A percentile compares a stretch with the other conserved stretches of the same genome.
These are phyloP conservation scores for Candida gigantensis DNA, from an alignment of 1,139 yeast species.

Conservation along the genomic window DNA sequence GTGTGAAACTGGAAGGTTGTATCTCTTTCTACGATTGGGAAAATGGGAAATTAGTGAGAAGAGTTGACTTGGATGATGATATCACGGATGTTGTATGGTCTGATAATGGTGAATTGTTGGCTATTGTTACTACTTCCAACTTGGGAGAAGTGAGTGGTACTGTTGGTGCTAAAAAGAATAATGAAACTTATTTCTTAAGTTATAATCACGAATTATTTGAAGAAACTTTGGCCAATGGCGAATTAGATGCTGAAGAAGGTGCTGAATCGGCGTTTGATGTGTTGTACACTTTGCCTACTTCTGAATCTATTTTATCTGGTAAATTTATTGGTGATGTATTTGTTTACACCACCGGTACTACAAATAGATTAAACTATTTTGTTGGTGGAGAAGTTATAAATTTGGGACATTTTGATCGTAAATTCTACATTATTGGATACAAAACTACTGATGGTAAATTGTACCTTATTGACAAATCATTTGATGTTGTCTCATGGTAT, in stretches of 20 bases:
- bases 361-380: constrained; percentile 87
- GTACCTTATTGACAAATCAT: constrained; percentile 87
- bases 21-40: constrained; percentile 95
- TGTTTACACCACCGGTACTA: constrained; percentile 75
- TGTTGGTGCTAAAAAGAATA: constrained; percentile 34
- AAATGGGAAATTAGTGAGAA: constrained; percentile 75
- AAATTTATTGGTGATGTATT: constrained; percentile 98
- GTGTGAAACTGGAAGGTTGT: constrained; percentile 79
- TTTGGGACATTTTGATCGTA: constrained; percentile 89
- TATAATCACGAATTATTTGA: constrained; percentile 69
- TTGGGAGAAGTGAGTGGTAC: constrained; percentile 22
- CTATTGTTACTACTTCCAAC: constrained; percentile 61
- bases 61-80: constrained; percentile 73
- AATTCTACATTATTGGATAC: constrained; percentile 85
- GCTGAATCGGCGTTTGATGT: constrained; percentile 86
- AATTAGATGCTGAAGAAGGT: constrained; percentile 79
- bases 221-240: constrained; percentile 59
- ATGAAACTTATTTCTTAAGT: constrained; percentile 78
- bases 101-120: constrained; percentile 85
- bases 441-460: constrained; percentile 81
- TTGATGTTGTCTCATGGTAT: constrained; percentile 79
- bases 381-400: constrained; percentile 94
- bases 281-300: constrained; percentile 66
- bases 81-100: constrained; percentile 88
- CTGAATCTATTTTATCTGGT: constrained; percentile 82